These are phyloP conservation scores for Aspergillus carbonarius DNA, from an alignment of 2,329 filamentous ascomycete species.

Conservation along the genomic window DNA sequence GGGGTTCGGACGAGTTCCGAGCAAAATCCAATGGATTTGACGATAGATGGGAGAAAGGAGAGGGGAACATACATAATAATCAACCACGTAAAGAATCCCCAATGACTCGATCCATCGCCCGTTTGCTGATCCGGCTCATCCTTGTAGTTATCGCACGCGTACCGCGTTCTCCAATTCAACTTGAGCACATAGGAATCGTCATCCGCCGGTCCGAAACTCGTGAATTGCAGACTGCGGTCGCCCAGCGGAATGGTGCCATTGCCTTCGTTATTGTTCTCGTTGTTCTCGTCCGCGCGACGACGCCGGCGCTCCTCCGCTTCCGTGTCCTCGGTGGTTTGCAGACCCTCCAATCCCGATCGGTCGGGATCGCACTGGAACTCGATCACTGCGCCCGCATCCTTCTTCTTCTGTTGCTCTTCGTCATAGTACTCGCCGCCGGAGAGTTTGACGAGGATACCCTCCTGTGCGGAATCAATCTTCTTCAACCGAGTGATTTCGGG, in stretches of 20 bases:
- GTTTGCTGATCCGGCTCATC: constrained; percentile 32
- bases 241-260: constrained; percentile 16
- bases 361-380: constrained; percentile 80
- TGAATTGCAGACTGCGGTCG: constrained; percentile 68
- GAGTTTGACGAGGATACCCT: constrained; percentile 71
- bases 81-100: constrained; percentile 98
- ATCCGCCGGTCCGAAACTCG: constrained; percentile 66
- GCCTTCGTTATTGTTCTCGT: constrained; percentile 14
- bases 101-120: constrained; percentile 54
- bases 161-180: constrained; percentile 82
- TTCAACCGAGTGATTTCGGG: constrained; percentile 66
- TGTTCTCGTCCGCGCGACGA: constrained; percentile 23
- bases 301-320: constrained; percentile 25
- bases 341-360: constrained; percentile 67
- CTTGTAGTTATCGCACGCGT: constrained; percentile 69
- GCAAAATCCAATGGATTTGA: neutral
- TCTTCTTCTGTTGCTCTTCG: constrained; percentile 54
- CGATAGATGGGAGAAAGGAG: neutral
- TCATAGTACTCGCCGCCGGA: constrained; percentile 56
- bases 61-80: constrained; percentile 75
- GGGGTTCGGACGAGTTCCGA: neutral
- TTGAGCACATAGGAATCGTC: constrained; percentile 64
- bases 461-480: constrained; percentile 63
- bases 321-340: constrained; percentile 27
- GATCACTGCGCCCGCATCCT: constrained; percentile 62